These are phyloP conservation scores for Botrytis byssoidea DNA, from an alignment of 2,329 filamentous ascomycete genomes.

Conservation along the genomic window DNA sequence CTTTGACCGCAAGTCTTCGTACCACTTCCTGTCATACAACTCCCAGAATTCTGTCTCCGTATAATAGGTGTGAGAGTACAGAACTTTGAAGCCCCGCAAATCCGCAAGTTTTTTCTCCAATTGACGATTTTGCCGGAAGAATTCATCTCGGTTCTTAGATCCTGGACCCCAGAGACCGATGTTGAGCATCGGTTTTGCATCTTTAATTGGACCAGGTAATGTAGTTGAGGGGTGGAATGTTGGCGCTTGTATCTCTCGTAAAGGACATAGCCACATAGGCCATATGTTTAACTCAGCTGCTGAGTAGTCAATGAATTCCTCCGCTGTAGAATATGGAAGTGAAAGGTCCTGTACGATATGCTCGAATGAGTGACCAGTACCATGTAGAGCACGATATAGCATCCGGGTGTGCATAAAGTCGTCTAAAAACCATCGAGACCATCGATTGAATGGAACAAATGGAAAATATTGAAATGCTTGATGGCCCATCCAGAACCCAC, in stretches of 20 bases:
- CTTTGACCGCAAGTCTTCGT: neutral
- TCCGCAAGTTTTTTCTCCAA: neutral
- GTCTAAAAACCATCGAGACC: neutral
- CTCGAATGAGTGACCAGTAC: neutral
- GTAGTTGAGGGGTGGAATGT: neutral
- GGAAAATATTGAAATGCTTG: conserved; percentile 1
- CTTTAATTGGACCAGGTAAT: neutral
- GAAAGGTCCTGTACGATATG: neutral
- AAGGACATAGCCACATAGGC: conserved; percentile 5
- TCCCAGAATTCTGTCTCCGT: neutral
- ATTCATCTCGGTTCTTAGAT: neutral
- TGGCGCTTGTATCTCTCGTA: neutral
- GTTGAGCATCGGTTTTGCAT: neutral
- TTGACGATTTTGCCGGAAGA: neutral
- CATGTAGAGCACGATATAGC: neutral
- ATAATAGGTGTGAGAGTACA: neutral
- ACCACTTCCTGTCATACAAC: neutral
- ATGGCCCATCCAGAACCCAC: conserved; percentile 6
- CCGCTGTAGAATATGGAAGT: neutral
- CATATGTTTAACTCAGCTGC: neutral
- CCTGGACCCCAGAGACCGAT: neutral
- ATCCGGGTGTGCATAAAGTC: neutral
- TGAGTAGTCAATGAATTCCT: neutral
- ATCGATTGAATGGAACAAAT: neutral
- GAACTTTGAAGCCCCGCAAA: neutral